phyloP scores from a whole-genome alignment of 352 stramenopile genomes.

The Pythium volutum region DNA sequence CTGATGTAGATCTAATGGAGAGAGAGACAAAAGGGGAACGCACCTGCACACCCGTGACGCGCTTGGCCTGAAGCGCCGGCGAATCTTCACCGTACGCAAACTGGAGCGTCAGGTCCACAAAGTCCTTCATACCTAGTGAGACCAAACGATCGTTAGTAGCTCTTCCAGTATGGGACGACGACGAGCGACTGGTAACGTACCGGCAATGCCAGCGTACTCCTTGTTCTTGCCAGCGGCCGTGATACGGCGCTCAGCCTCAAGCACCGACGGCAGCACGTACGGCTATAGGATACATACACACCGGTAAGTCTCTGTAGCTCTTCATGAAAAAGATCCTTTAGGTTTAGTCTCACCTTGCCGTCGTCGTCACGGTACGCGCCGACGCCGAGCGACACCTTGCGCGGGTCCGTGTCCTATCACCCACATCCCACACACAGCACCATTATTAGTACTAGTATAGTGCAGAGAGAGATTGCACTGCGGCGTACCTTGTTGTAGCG shows the following conservation, averaged over 20 bases:
- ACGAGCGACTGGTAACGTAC: too few species aligned
- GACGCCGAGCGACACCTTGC: slow-evolving; percentile 98
- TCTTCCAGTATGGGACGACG: too few species aligned
- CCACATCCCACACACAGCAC: not conserved
- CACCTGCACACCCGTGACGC: slow-evolving; percentile 93
- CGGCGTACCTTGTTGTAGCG: slow-evolving; percentile 88
- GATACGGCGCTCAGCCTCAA: slow-evolving; percentile 95
- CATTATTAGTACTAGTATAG: too few species aligned
- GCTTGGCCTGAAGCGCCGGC: slow-evolving; percentile 84
- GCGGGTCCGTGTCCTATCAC: slow-evolving; percentile 86
- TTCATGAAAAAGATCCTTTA: not conserved
- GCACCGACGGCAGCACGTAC: slow-evolving; percentile 96
- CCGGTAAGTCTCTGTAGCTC: not conserved
- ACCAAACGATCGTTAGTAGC: not conserved
- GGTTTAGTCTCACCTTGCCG: slow-evolving; percentile 54
- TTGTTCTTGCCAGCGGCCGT: slow-evolving; percentile 93
- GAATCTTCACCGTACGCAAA: slow-evolving; percentile 98
- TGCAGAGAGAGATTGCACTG: too few species aligned
- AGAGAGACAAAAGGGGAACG: not conserved
- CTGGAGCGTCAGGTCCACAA: slow-evolving; percentile 93
- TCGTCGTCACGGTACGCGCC: slow-evolving; percentile 97
- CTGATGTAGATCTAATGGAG: too few species aligned
- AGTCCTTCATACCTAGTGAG: slow-evolving; percentile 88
- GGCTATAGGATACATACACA: slow-evolving; percentile 50
- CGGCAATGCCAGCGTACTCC: slow-evolving; percentile 97